Conservation (phyloP, 768 basidiomycete genomes). For the Lentinula boryana region DNA sequence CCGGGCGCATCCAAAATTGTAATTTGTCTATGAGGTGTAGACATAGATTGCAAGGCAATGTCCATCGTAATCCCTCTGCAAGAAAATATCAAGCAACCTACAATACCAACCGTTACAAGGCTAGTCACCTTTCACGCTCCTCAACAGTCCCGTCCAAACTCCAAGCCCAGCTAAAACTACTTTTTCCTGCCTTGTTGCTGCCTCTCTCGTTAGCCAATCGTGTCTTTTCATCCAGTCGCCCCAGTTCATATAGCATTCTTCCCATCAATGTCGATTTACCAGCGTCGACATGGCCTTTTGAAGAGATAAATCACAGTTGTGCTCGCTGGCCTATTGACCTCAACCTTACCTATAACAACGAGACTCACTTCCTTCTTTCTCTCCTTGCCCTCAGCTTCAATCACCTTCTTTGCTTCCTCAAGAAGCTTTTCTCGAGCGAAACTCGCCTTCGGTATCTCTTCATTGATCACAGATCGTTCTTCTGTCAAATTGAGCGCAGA, state of each 20-base stretch:
- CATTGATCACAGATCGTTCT: constrained; percentile 27
- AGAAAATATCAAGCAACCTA: neutral
- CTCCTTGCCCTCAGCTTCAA: constrained; percentile 41
- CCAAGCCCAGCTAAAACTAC: constrained; percentile 98
- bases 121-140: constrained; percentile 80
- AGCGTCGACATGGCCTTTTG: constrained; percentile 92
- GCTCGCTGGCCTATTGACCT: neutral
- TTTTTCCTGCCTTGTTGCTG: constrained; percentile 85
- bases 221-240: constrained; percentile 81
- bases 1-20: constrained; percentile 98
- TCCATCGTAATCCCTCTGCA: constrained; percentile 96
- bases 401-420: constrained; percentile 61
- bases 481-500: constrained; percentile 63
- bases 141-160: constrained; percentile 89
- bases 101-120: neutral
- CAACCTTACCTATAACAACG: constrained; percentile 78
- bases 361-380: constrained; percentile 73
- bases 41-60: constrained; percentile 76
- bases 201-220: constrained; percentile 82
- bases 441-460: constrained; percentile 57
- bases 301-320: neutral
- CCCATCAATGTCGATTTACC: constrained; percentile 99
- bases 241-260: constrained; percentile 86
- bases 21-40: constrained; percentile 70
- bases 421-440: constrained; percentile 78